Evolutionary conservation across 257 asterid species (phyloP), one percentile per base, ranked within the genome.

Genomic region (Ilex aquifolium): DNA sequence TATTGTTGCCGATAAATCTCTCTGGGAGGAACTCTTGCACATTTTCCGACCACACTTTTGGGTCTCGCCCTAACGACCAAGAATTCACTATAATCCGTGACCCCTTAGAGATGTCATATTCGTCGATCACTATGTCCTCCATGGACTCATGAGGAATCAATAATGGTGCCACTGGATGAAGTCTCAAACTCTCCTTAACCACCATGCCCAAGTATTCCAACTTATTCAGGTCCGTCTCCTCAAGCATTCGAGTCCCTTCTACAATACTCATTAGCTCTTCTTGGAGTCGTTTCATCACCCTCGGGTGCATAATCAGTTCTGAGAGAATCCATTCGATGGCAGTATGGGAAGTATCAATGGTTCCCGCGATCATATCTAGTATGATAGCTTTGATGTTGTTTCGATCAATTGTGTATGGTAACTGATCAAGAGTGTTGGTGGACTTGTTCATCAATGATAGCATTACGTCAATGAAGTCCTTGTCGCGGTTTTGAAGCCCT

Each of bases 271-370:
- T 44, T 14, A n/a, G n/a, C n/a, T n/a, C n/a, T n/a, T n/a, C n/a
- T n/a, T n/a, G n/a, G n/a, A n/a, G n/a, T n/a, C n/a, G 10, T 2
- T 65, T 65, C 69, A 56, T 56, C 36, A 65, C 50, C 14, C 16
- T 44, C 40, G 69, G 57, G 30, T 65, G 56, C 36, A 40, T 65
- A 2, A 65, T 10, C 15, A 65, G 30, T 31, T 56, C 69, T 30
- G 69, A 61, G 13, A 65, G 44, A 8, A 31, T 30, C 69, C 69
- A 56, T 46, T 65, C 69, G 31, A 56, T 65, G 56, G 56, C 56
- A 42, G 69, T 57, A 61, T 44, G 13, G 31, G 69, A 65, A 57
- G 69, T 65, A 65, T 65, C 69, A 5, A 65, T 44, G 46, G 69
- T 3, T 30, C 49, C 69, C 39, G 56, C 63, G 2, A 65, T 56